Evolutionary conservation across 2,329 filamentous ascomycete species (phyloP).

Genomic region (Exserohilum turcica): DNA sequence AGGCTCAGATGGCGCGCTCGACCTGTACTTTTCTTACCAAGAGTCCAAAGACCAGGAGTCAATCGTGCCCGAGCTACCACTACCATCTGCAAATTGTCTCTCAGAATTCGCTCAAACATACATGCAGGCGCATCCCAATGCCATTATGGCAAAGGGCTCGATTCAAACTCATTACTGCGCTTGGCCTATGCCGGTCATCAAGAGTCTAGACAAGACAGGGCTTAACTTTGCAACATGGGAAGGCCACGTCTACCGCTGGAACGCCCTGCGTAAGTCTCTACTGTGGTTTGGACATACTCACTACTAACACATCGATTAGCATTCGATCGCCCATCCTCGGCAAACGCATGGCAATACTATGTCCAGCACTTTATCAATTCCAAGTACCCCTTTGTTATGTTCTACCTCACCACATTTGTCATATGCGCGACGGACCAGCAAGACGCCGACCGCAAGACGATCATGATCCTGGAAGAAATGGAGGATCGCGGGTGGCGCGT

Average conservation of each 20-base stretch:
- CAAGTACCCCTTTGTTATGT: conserved; percentile 33
- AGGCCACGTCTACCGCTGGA: conserved; percentile 40
- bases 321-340: conserved; percentile 37
- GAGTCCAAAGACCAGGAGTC: conserved; percentile 15
- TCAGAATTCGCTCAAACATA: conserved; percentile 25
- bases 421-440: conserved; percentile 28
- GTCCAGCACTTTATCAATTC: conserved; percentile 37
- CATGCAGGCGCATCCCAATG: conserved; percentile 25
- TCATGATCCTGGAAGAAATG: conserved; percentile 24
- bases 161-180: conserved; percentile 36
- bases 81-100: conserved; percentile 24
- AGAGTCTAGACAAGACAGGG: conserved; percentile 25
- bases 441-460: conserved; percentile 25
- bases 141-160: conserved; percentile 23
- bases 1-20: conserved; percentile 27
- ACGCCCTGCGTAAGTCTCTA: conserved; percentile 31
- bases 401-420: conserved; percentile 36
- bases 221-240: conserved; percentile 36
- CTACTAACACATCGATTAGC: conserved; percentile 14
- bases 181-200: conserved; percentile 38
- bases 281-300: neutral
- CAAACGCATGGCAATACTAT: conserved; percentile 41
- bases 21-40: conserved; percentile 38
- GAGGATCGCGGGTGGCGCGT: conserved; percentile 33
- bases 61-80: conserved; percentile 12